Percentiles rank a stretch among this genome's conserved stretches.
Conservation (phyloP, 352 stramenopile genomes). For the Peronosclerospora sorghi region DNA sequence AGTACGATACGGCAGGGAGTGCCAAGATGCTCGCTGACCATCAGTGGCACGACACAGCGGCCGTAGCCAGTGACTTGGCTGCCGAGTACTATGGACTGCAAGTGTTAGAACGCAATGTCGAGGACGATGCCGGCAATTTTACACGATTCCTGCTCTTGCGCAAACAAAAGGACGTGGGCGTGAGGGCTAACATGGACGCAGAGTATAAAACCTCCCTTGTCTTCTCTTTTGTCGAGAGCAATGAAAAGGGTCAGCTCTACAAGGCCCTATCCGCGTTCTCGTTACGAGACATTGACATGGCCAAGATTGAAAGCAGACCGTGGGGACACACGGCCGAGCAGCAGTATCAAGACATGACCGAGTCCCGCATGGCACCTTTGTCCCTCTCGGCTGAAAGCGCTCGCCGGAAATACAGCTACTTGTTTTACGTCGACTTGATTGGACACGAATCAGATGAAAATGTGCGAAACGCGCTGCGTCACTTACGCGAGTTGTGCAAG, state of each 20-base stretch:
- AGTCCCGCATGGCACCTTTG: conserved; percentile 78
- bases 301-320: conserved; percentile 71
- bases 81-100: conserved; percentile 90
- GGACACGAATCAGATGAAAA: conserved; percentile 65
- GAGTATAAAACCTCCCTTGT: conserved; percentile 79
- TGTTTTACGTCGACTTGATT: conserved; percentile 77
- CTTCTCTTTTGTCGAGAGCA: conserved; percentile 70
- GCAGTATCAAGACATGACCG: conserved; percentile 21
- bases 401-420: conserved; percentile 65
- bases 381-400: conserved; percentile 78
- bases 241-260: conserved; percentile 58
- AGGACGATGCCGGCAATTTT: conserved; percentile 63
- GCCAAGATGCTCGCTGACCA: conserved; percentile 94
- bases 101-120: conserved; percentile 44
- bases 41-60: conserved; percentile 74
- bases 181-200: conserved; percentile 24
- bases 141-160: conserved; percentile 90
- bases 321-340: conserved; percentile 59
- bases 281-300: conserved; percentile 59
- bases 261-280: conserved; percentile 66
- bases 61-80: conserved; percentile 92
- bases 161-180: conserved; percentile 34
- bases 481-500: conserved; percentile 79
- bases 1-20: conserved; percentile 95
- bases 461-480: conserved; percentile 68